Conservation (phyloP, 1,284 basidiomycete genomes). For the Trichosporon asahii region DNA sequence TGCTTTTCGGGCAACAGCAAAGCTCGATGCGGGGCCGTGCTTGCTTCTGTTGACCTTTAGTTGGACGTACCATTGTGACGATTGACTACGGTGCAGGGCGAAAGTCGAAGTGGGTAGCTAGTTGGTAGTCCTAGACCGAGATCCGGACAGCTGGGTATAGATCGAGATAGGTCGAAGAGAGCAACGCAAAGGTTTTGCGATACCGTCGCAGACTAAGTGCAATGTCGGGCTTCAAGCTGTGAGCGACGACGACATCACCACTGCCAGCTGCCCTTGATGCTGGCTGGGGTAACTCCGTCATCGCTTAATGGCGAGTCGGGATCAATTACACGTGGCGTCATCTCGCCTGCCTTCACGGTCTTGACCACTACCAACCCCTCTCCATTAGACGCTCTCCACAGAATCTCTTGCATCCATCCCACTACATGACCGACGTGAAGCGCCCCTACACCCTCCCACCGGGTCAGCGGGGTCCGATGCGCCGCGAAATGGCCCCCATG, state of each 20-base stretch:
- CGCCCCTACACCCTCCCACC: slow-evolving; percentile 7
- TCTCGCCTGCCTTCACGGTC: not conserved
- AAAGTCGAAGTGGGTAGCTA: not conserved
- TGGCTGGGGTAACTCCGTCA: slow-evolving; percentile 9
- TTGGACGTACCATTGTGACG: slow-evolving; percentile 4
- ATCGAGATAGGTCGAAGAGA: not conserved
- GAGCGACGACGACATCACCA: slow-evolving; percentile 10
- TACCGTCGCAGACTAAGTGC: not conserved
- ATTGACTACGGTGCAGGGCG: not conserved
- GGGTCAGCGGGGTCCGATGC: slow-evolving; percentile 8
- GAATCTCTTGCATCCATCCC: not conserved
- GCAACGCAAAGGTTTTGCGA: not conserved
- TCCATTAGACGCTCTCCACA: not conserved
- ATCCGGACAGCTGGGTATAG: not conserved
- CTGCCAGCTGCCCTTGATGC: not conserved
- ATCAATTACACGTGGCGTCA: slow-evolving; percentile 3
- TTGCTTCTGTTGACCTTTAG: not conserved
- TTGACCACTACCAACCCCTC: not conserved
- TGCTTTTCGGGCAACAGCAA: not conserved
- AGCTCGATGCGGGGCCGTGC: not conserved
- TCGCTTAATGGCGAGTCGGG: not conserved
- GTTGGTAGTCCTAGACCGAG: not conserved
- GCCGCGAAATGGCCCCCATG: not conserved
- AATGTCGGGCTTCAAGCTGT: slow-evolving; percentile 1
- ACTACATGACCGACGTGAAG: slow-evolving; percentile 7